Evolutionary conservation across 345 rosid species (phyloP).

Genomic region (Carallia pectinifolia): DNA sequence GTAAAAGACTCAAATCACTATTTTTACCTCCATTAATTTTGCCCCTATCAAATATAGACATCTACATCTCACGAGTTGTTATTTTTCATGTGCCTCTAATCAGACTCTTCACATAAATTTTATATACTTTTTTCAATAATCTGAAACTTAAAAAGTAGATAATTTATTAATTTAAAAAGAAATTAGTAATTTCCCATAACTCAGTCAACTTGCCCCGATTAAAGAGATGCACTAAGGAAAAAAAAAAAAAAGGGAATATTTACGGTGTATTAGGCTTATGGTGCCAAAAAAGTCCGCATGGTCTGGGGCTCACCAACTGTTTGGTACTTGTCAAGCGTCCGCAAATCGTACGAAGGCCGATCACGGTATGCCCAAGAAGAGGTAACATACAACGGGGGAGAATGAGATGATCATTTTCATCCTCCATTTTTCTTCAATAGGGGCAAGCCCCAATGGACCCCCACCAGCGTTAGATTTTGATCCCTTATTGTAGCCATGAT

Average conservation of each 20-base stretch:
- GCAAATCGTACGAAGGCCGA: neutral
- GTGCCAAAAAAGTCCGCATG: neutral
- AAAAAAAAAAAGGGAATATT: slow-evolving; percentile 34
- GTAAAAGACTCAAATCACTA: no score
- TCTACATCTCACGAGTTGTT: no score
- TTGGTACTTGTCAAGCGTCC: neutral
- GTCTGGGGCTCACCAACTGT: neutral
- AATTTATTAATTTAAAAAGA: no score
- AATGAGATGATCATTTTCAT: neutral
- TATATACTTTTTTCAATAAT: no score
- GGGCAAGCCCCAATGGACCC: slow-evolving; percentile 10
- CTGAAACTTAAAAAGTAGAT: no score
- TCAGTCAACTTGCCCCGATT: neutral
- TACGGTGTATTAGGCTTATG: neutral
- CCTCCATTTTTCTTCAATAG: neutral
- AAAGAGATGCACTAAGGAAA: slow-evolving; percentile 36
- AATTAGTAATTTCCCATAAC: no score
- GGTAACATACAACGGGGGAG: neutral
- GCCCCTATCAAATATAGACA: no score
- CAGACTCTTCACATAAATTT: no score
- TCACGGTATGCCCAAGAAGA: neutral
- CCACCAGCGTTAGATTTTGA: slow-evolving; percentile 9
- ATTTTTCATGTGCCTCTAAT: no score
- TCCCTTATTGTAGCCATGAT: slow-evolving; percentile 30
- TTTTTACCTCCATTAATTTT: no score